Percentiles rank a stretch among this genome's conserved stretches.
These are phyloP conservation scores for Niveomyces coronatus DNA, from an alignment of 2,329 filamentous ascomycete genomes.

Conservation along the genomic window DNA sequence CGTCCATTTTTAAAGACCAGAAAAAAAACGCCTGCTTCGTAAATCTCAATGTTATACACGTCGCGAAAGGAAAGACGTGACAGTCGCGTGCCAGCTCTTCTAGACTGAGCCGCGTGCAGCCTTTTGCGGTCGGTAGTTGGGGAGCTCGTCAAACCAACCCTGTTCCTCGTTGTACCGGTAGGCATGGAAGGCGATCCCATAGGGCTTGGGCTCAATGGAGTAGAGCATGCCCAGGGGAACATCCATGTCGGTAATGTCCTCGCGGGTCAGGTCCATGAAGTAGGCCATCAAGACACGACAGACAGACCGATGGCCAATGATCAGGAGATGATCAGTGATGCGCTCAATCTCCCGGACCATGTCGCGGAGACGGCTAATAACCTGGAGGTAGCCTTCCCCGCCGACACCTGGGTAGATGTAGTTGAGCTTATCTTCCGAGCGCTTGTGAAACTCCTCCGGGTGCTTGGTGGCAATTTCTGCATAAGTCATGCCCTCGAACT, in stretches of 20 bases:
- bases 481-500: conserved; percentile 93
- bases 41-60: conserved; percentile 6
- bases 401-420: conserved; percentile 96
- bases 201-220: conserved; percentile 92
- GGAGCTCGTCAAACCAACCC: conserved; percentile 76
- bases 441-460: conserved; percentile 71
- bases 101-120: conserved; percentile 20
- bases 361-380: conserved; percentile 88
- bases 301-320: conserved; percentile 87
- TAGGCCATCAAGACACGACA: conserved; percentile 90
- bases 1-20: background rate
- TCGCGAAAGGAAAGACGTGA: background rate
- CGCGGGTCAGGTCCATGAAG: conserved; percentile 83
- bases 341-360: conserved; percentile 96
- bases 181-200: conserved; percentile 93
- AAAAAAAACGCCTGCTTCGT: conserved; percentile 5
- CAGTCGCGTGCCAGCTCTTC: conserved; percentile 2
- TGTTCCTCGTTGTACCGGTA: conserved; percentile 75
- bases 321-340: conserved; percentile 88
- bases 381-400: conserved; percentile 91
- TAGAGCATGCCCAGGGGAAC: conserved; percentile 91
- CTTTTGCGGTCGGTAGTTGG: conserved; percentile 67
- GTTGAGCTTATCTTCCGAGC: conserved; percentile 77
- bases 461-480: conserved; percentile 72
- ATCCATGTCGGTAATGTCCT: conserved; percentile 90